Percentiles rank a stretch among this genome's conserved stretches.
These are phyloP conservation scores for Ganoderma lucidum DNA, from an alignment of 1,284 basidiomycete genomes.

Conservation along the genomic window DNA sequence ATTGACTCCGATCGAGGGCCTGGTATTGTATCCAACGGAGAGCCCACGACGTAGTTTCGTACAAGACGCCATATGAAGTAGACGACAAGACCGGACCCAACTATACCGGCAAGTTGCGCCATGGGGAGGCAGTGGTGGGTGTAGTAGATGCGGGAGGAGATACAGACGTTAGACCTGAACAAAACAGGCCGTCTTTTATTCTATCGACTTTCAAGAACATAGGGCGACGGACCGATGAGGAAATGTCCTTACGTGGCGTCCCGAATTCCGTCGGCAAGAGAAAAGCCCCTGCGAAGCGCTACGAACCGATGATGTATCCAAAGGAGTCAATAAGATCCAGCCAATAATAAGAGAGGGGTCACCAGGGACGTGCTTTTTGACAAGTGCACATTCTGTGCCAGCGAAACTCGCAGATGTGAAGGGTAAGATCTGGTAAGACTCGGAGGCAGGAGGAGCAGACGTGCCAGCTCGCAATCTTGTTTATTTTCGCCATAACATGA, in stretches of 20 bases:
- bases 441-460: neutral
- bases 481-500: too few relatives aligned
- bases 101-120: neutral
- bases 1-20: constrained; percentile 32
- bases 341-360: neutral
- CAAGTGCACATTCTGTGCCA: neutral
- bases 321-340: neutral
- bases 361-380: neutral
- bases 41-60: constrained; percentile 11
- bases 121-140: neutral
- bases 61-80: constrained; percentile 6
- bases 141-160: neutral
- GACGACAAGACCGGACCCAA: neutral
- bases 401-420: neutral
- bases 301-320: neutral
- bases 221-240: constrained; percentile 2
- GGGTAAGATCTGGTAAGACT: neutral
- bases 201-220: neutral
- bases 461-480: too few relatives aligned
- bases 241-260: neutral
- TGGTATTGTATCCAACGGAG: constrained; percentile 33
- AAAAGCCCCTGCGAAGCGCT: neutral
- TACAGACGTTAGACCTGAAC: neutral
- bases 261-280: neutral
- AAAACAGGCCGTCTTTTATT: neutral